A percentile compares a stretch with the other conserved stretches of the same genome.
Conservation (phyloP, 108 stramenopile species). For the Tribonema minus region DNA sequence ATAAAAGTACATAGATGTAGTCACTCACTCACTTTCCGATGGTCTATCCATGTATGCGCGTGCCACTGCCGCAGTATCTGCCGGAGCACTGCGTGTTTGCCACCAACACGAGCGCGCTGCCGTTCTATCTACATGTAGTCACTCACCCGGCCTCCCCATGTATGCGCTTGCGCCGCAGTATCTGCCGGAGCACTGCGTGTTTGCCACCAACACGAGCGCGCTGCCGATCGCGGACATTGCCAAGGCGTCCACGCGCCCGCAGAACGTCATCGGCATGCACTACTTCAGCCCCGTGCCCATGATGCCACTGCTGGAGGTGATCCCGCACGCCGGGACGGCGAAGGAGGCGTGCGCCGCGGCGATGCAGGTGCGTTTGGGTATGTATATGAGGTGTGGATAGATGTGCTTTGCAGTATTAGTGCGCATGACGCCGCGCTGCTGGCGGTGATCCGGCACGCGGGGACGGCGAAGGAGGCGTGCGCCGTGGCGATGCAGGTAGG, state of each 20-base stretch:
- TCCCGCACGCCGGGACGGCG: conserved; percentile 37
- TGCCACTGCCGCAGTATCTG: too few species aligned
- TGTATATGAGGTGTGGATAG: too few species aligned
- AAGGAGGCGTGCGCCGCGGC: conserved; percentile 25
- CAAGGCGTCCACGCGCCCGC: conserved; percentile 77
- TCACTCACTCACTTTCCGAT: too few species aligned
- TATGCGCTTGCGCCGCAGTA: conserved; percentile 15
- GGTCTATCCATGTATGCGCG: too few species aligned
- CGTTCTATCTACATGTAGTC: too few species aligned
- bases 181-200: conserved; percentile 86
- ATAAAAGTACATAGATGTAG: too few species aligned
- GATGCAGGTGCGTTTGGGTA: too few species aligned
- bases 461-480: conserved; percentile 16
- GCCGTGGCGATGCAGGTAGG: conserved; percentile 21
- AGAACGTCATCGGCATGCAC: conserved; percentile 97
- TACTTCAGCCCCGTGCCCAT: conserved; percentile 97
- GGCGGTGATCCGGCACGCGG: conserved; percentile 69
- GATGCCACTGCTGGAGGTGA: conserved; percentile 96
- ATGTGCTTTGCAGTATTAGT: conserved; percentile 98
- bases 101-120: conserved; percentile 96
- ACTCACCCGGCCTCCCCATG: not conserved
- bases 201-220: conserved; percentile 97
- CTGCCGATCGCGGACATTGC: conserved; percentile 96
- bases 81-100: conserved; percentile 93
- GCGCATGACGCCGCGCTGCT: conserved; percentile 93